Conservation (phyloP, 116 monocot genomes). For the Trichopus zeylanicus region DNA sequence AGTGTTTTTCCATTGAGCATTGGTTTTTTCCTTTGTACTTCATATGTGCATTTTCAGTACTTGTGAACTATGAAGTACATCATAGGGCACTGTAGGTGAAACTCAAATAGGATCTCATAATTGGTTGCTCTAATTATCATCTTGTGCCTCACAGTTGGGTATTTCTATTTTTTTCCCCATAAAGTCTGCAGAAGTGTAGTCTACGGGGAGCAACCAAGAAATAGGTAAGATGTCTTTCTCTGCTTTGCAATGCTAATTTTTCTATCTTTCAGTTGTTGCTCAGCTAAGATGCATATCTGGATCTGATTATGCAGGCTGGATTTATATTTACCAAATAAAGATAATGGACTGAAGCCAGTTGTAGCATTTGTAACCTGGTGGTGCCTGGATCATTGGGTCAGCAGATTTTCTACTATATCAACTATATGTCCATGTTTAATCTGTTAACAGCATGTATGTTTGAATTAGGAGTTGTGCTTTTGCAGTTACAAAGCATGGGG, state of each 20-base stretch:
- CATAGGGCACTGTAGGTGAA: not conserved
- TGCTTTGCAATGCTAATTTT: not conserved
- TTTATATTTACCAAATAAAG: slow-evolving; percentile 67
- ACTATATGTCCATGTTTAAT: not conserved
- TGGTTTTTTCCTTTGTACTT: not conserved
- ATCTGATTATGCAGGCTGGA: slow-evolving; percentile 54
- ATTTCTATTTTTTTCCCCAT: slow-evolving; percentile 91
- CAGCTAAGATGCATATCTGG: not conserved
- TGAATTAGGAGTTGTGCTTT: slow-evolving; percentile 1
- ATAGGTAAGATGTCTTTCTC: slow-evolving; percentile 37
- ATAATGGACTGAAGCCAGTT: slow-evolving; percentile 52
- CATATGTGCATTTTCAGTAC: no score
- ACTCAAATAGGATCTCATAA: not conserved
- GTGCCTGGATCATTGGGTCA: slow-evolving; percentile 99
- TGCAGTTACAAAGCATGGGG: slow-evolving; percentile 98
- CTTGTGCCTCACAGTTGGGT: slow-evolving; percentile 71
- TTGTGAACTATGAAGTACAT: not conserved
- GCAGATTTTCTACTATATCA: slow-evolving; percentile 7
- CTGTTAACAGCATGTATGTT: not conserved
- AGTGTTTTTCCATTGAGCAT: slow-evolving; percentile 4
- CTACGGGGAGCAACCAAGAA: slow-evolving; percentile 91
- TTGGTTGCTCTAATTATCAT: not conserved
- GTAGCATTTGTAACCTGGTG: slow-evolving; percentile 94
- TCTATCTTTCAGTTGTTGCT: not conserved
- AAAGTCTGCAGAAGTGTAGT: slow-evolving; percentile 77